Evolutionary conservation across 768 basidiomycete species (phyloP), one percentile per base, ranked within the genome.

Genomic region (Leccinellum albellum): DNA sequence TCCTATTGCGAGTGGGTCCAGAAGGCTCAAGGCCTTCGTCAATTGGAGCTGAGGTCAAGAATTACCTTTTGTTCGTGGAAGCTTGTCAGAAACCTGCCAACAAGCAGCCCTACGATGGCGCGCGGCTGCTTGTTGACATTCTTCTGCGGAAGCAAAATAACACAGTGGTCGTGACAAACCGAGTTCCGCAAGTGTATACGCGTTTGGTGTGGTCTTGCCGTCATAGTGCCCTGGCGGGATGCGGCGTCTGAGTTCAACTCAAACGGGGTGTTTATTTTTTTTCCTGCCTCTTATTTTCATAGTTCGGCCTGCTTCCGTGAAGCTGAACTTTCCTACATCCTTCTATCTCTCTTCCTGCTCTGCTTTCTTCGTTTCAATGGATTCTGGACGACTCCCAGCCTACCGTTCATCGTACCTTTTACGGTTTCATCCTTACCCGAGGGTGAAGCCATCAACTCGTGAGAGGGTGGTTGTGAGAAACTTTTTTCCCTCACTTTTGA

Each of bases 391-490:
- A 0, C 56, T 71, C 0, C 71, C 70, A 1, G 53, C 62, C 35
- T 71, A 71, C 44, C 67, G 69, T n/a, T 69, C 67, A 3, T 73
- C 70, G 1, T 61, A 73, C 28, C 40, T 73, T 13, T 47, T 65
- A 29, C 55, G 70, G 29, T 71, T 58, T 24, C 69, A 70, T 54
- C 69, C 69, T 32, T 70, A 70, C 54, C 69, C 69, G 37, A 67
- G 70, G 31, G 45, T 44, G 35, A 65, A 62, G 24, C 48, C 32
- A 2, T 65, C 63, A 53, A 23, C 42, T 42, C 67, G 60, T 61
- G 70, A 71, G 63, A 67, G 56, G 57, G 48, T 67, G 14, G 8
- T 35, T 59, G 71, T 70, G 42, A 20, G 56, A 53, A 46, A 20
- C 33, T 28, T 28, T 17, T 55, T 52, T 13, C 13, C 54, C 15